A percentile compares a stretch with the other conserved stretches of the same genome.
Conservation (phyloP, 2,329 filamentous ascomycete species). For the Aspergillus cejpii region DNA sequence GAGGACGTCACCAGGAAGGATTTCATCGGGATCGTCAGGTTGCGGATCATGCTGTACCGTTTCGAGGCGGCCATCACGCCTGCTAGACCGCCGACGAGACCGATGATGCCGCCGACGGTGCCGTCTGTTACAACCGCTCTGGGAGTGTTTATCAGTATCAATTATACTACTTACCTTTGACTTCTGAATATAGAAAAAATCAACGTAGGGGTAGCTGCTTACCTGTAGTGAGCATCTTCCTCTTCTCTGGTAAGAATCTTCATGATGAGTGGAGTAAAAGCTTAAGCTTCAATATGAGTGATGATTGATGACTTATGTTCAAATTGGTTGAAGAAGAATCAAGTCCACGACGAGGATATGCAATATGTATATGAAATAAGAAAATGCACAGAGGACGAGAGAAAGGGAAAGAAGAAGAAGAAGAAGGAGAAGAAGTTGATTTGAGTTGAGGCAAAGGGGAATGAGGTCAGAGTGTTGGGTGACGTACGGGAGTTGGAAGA, state of each 20-base stretch:
- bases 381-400: neutral
- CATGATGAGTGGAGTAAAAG: slow-evolving; percentile 52
- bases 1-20: slow-evolving; percentile 79
- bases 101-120: slow-evolving; percentile 61
- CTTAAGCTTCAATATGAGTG: no score
- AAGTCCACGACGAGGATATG: neutral
- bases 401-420: slow-evolving; percentile 1
- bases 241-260: slow-evolving; percentile 95
- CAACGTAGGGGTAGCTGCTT: slow-evolving; percentile 24
- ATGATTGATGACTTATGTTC: no score
- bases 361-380: neutral
- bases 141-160: slow-evolving; percentile 12
- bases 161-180: no score
- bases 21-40: slow-evolving; percentile 81
- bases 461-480: slow-evolving; percentile 11
- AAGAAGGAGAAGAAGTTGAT: slow-evolving; percentile 12
- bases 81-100: slow-evolving; percentile 59
- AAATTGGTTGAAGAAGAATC: neutral
- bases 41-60: slow-evolving; percentile 70
- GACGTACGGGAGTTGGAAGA: slow-evolving; percentile 22
- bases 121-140: slow-evolving; percentile 73
- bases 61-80: slow-evolving; percentile 62
- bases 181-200: no score
- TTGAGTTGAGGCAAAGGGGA: neutral
- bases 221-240: slow-evolving; percentile 77